phyloP scores from a whole-genome alignment of 179 eudicot genomes.

The Dionaea muscipula region DNA sequence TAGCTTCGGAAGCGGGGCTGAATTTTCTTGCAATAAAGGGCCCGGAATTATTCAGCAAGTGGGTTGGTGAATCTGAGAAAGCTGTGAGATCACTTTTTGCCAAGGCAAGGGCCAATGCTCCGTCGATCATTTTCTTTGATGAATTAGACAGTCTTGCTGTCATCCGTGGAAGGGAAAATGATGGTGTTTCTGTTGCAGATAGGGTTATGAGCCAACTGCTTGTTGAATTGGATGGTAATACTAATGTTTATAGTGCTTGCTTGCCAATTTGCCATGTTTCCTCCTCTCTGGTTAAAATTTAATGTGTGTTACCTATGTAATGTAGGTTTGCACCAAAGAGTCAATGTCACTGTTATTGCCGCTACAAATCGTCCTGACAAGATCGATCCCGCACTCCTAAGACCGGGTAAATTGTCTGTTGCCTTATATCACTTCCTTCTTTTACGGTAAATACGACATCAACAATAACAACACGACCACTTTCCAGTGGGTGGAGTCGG shows the following conservation, averaged over 20 bases:
- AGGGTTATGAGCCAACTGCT: constrained; percentile 95
- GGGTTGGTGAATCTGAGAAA: constrained; percentile 99
- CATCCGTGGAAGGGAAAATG: constrained; percentile 77
- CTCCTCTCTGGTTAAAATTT: background rate
- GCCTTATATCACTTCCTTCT: background rate
- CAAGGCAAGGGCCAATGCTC: constrained; percentile 85
- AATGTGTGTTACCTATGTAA: background rate
- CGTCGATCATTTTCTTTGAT: constrained; percentile 91
- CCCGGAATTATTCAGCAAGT: constrained; percentile 91
- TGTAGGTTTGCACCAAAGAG: constrained; percentile 72
- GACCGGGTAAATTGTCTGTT: constrained; percentile 53
- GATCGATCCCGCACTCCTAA: constrained; percentile 88
- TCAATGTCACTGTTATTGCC: constrained; percentile 80
- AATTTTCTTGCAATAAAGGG: constrained; percentile 95
- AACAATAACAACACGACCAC: too few species aligned
- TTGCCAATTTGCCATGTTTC: background rate
- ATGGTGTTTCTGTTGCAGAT: constrained; percentile 85
- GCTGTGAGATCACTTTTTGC: constrained; percentile 76
- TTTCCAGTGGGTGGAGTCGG: too few species aligned
- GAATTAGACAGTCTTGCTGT: constrained; percentile 91
- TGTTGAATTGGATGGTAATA: constrained; percentile 80
- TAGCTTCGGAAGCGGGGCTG: constrained; percentile 83
- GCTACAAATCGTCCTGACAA: constrained; percentile 97
- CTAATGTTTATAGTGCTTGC: background rate
- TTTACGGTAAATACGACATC: too few species aligned